These are phyloP conservation scores for Aphanomyces invadans DNA, from an alignment of 352 stramenopile species.

Conservation along the genomic window DNA sequence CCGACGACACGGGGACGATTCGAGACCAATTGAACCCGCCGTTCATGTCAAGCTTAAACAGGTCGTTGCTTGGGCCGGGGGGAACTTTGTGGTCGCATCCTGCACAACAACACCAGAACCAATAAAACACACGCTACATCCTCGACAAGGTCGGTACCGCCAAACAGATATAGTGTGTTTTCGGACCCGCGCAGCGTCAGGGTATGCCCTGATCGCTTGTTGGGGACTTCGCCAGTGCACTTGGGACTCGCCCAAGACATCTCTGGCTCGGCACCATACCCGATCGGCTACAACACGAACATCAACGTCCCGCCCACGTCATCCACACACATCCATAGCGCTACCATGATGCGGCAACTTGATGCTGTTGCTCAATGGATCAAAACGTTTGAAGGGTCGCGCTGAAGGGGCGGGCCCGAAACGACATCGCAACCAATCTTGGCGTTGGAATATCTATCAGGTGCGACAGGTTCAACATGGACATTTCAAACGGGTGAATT, in stretches of 20 bases:
- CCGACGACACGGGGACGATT: slow-evolving; percentile 33
- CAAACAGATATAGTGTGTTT: slow-evolving; percentile 74
- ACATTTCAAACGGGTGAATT: too few species aligned
- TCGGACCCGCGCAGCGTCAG: slow-evolving; percentile 86
- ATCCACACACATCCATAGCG: background rate
- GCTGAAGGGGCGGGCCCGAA: background rate
- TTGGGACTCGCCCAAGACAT: slow-evolving; percentile 84
- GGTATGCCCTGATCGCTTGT: slow-evolving; percentile 92
- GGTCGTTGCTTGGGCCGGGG: slow-evolving; percentile 90
- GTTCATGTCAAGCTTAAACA: slow-evolving; percentile 90
- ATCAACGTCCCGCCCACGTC: background rate
- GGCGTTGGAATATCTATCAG: background rate
- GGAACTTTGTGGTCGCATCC: slow-evolving; percentile 87
- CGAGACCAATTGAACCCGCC: slow-evolving; percentile 73
- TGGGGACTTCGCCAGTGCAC: slow-evolving; percentile 88
- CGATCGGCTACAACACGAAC: slow-evolving; percentile 48
- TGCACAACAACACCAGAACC: background rate
- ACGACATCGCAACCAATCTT: background rate
- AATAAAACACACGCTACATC: too few species aligned
- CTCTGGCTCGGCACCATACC: slow-evolving; percentile 78
- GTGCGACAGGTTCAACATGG: background rate
- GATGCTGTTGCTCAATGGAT: background rate
- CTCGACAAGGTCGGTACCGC: slow-evolving; percentile 52
- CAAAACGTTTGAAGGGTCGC: background rate
- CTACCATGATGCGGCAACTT: background rate